phyloP scores from a whole-genome alignment of 2,329 filamentous ascomycete genomes.

The Colletotrichum lindemuthianum region DNA sequence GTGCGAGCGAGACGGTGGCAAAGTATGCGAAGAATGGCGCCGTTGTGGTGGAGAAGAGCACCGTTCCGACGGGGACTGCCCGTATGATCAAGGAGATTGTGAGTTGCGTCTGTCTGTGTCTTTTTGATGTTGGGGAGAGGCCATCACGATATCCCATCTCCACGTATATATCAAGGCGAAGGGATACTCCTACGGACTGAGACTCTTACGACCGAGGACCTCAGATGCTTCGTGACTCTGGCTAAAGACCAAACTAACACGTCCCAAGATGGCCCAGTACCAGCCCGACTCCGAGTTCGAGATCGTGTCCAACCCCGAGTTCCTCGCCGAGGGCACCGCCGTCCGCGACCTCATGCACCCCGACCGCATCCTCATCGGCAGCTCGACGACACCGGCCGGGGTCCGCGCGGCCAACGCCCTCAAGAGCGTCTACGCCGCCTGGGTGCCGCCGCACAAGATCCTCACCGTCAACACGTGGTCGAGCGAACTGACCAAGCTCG shows the following conservation, averaged over 20 bases:
- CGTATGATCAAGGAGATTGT: conserved; percentile 76
- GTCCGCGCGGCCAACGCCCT: conserved; percentile 71
- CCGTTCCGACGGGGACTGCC: conserved; percentile 80
- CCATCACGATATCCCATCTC: too few relatives aligned
- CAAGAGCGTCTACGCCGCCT: conserved; percentile 73
- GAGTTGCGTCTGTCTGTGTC: conserved; percentile 40
- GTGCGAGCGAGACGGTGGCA: conserved; percentile 74
- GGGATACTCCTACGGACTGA: too few relatives aligned
- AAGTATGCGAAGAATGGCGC: conserved; percentile 71
- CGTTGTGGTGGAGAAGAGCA: conserved; percentile 85
- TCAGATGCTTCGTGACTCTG: too few relatives aligned
- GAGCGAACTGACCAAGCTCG: conserved; percentile 81
- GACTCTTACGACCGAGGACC: too few relatives aligned
- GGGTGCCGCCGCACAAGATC: conserved; percentile 75
- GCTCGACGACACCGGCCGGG: conserved; percentile 67
- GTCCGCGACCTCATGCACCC: conserved; percentile 76
- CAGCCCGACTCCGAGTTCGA: conserved; percentile 75
- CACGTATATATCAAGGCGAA: too few relatives aligned
- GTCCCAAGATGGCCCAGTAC: conserved; percentile 61
- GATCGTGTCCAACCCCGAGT: conserved; percentile 84
- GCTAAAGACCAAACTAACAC: not conserved
- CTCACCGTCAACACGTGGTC: conserved; percentile 80
- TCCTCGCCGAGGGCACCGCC: conserved; percentile 81
- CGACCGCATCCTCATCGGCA: conserved; percentile 81
- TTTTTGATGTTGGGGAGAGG: too few relatives aligned